These are phyloP conservation scores for Chaetomium sp. DNA, from an alignment of 2,329 filamentous ascomycete genomes.

Conservation along the genomic window DNA sequence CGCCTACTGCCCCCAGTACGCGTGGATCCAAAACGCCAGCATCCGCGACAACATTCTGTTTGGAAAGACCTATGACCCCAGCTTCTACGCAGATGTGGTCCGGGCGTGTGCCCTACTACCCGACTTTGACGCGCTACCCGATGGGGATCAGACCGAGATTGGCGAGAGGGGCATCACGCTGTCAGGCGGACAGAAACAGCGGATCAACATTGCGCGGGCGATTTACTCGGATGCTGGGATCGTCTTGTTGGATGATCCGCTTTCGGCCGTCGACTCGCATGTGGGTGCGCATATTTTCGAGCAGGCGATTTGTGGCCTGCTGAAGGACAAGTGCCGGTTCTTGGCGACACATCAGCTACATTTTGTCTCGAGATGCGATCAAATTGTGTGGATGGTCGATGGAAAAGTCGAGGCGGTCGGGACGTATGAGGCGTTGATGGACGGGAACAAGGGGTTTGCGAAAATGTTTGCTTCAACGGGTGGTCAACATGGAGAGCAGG, in stretches of 20 bases:
- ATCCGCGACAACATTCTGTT: constrained; percentile 88
- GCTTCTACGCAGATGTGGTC: constrained; percentile 80
- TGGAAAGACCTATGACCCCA: constrained; percentile 66
- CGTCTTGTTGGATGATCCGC: constrained; percentile 62
- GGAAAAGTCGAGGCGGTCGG: constrained; percentile 79
- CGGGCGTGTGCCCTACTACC: constrained; percentile 77
- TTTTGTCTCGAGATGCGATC: constrained; percentile 82
- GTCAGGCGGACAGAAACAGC: constrained; percentile 90
- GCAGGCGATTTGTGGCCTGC: constrained; percentile 80
- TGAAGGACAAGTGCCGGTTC: constrained; percentile 84
- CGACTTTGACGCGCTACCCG: constrained; percentile 86
- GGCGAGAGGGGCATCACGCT: constrained; percentile 94
- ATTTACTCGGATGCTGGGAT: constrained; percentile 65
- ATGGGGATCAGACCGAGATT: constrained; percentile 84
- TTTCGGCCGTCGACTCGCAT: constrained; percentile 64
- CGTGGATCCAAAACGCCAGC: constrained; percentile 93
- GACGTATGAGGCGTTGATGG: constrained; percentile 87
- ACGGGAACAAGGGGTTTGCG: constrained; percentile 68
- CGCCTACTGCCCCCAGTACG: constrained; percentile 91
- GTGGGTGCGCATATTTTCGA: constrained; percentile 79
- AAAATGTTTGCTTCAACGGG: constrained; percentile 81
- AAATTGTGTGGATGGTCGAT: constrained; percentile 88
- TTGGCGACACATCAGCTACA: constrained; percentile 93
- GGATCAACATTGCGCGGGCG: constrained; percentile 86
- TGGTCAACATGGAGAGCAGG: constrained; percentile 53